Evolutionary conservation across 441 rosid species (phyloP), one percentile per base, ranked within the genome.

Genomic region (Manihot esculenta): DNA sequence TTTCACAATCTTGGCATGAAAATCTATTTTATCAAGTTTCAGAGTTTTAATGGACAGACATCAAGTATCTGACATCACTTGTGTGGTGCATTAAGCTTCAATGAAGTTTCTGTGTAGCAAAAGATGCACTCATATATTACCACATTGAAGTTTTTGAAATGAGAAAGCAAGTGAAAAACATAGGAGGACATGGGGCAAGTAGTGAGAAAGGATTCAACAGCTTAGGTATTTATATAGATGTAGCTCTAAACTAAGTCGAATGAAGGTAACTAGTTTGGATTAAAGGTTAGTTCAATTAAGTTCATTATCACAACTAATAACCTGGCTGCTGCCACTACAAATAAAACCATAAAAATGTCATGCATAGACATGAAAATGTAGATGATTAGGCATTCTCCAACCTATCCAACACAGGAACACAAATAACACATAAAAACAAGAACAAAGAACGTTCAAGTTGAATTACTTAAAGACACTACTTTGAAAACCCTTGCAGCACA

Each of bases 361-460:
- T 5, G 41, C 41, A 35, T 2, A 15, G 68, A 27, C 49, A 26
- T 23, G 20, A 49, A 18, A 64, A 24, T 48, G 3, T 26, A 41
- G 14, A 17, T 30, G 38, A 64, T 18, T 8, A 64, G 7, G 7
- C 17, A 26, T 48, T 21, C 3, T 1, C 57, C 57, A 50, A 53
- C 38, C 35, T 44, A 21, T 33, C 23, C 23, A 21, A 62, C 35
- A 44, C 2, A 62, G n/a, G 30, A 62, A 3, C n/a, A 62, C 20
- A 62, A 62, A 62, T 14, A 42, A 62, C 26, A 62, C 33, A 62
- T 21, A 33, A 60, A 30, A 3, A 18, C 21, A 60, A 60, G 45
- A 35, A 6, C 18, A 35, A 35, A 14, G 0, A 8, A 8, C 18
- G 23, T 11, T 15, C 51, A 12, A 42, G 11, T 23, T 21, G 48